Evolutionary conservation across 257 asterid genomes (phyloP), one percentile per base, ranked within the genome.

Genomic region (Solanum medicagineum): DNA sequence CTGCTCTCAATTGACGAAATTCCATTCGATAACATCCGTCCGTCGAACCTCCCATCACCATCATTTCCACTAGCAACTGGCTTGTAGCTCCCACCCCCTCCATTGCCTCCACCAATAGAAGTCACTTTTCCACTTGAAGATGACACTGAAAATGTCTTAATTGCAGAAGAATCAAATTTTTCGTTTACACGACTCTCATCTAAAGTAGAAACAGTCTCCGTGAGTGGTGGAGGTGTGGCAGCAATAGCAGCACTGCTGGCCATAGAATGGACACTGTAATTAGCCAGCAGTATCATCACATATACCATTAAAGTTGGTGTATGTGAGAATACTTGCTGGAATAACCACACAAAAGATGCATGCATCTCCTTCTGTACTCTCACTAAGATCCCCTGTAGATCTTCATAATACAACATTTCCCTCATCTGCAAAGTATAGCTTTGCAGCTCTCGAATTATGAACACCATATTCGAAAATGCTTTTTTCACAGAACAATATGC

Each of bases 381-480:
- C 26, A 85, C 94, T 22, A 95, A 77, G 51, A 95, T 93, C 80
- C 95, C 99, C n/a, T 91, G 98, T 83, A 97, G 77, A 88, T 97
- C 99, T 81, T 95, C 98, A 84, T 89, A 97, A 69, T 81, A 92
- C 56, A 93, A 74, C 83, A 90, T 55, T 83, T 92, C 97, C 89
- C 99, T 89, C 98, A 95, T 92, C 81, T 93, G 97, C 65, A 97
- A 73, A 59, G 96, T 92, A 42, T 90, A 93, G 70, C 96, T 90
- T 57, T 95, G 97, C 63, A 97, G 93, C 89, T 97, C 99, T 42
- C 92, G 91, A 84, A 97, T 92, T 89, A 97, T 97, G 83, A 97
- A 97, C 89, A 97, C 99, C 98, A 97, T 94, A 0, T 97, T 95
- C 0, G 99, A 95, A 86, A 97, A 97, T 1, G 99, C 99, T 84